These are phyloP conservation scores for Pichia norvegensis DNA, from an alignment of 1,139 yeast species.

Conservation along the genomic window DNA sequence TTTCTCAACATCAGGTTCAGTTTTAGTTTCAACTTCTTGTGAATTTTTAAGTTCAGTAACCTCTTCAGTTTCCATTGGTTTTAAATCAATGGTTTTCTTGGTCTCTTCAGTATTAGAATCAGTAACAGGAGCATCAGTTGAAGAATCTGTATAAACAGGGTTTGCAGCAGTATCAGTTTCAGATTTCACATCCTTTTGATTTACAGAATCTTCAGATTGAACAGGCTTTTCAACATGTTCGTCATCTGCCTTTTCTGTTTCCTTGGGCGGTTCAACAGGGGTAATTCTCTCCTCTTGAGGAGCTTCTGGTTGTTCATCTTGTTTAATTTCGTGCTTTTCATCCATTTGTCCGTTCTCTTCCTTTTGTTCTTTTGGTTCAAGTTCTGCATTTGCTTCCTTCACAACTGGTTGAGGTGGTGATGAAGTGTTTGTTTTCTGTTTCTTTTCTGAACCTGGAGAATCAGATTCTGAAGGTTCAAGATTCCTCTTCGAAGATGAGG, in stretches of 20 bases:
- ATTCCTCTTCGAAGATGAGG: neutral
- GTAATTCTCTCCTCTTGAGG: neutral
- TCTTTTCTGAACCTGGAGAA: neutral
- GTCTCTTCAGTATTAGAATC: neutral
- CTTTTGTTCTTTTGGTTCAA: neutral
- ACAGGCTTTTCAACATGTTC: too few relatives aligned
- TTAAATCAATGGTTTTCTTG: constrained; percentile 27
- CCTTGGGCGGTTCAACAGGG: too few relatives aligned
- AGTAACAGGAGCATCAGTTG: neutral
- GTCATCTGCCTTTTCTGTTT: too few relatives aligned
- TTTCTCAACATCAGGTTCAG: neutral
- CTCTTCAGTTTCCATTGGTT: constrained; percentile 37
- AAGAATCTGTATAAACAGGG: too few relatives aligned
- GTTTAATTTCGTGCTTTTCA: too few relatives aligned
- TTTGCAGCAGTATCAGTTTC: too few relatives aligned
- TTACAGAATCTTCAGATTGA: too few relatives aligned
- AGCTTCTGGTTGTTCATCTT: neutral
- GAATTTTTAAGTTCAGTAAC: constrained; percentile 20
- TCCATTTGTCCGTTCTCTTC: too few relatives aligned
- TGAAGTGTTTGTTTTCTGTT: neutral
- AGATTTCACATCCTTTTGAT: too few relatives aligned
- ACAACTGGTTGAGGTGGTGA: neutral
- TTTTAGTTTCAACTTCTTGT: constrained; percentile 27
- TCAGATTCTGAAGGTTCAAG: neutral
- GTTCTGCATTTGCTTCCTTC: neutral